phyloP scores from a whole-genome alignment of 768 basidiomycete species.

The Ephemerocybe angulata region DNA sequence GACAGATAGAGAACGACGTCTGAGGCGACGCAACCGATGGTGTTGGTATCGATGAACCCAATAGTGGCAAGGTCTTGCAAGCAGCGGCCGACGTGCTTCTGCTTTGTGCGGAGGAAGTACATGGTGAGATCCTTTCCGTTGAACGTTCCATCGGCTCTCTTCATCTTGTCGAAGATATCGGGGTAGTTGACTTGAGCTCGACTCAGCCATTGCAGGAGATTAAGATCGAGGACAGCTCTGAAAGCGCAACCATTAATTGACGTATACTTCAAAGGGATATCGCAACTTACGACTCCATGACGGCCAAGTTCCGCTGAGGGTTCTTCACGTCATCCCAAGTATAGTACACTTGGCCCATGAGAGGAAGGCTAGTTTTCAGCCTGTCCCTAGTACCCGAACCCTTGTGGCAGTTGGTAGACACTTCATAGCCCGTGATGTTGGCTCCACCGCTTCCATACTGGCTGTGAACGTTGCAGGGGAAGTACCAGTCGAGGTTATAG shows the following conservation, averaged over 20 bases:
- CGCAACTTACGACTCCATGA: constrained; percentile 80
- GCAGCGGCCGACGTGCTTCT: constrained; percentile 70
- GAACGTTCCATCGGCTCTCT: constrained; percentile 63
- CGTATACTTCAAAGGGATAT: neutral
- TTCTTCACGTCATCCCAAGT: constrained; percentile 84
- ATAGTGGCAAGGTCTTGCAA: constrained; percentile 82
- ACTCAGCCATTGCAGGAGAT: constrained; percentile 82
- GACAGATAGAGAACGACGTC: constrained; percentile 92
- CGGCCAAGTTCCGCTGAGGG: constrained; percentile 75
- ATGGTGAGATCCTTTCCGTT: constrained; percentile 87
- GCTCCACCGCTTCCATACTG: constrained; percentile 59
- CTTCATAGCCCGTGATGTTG: constrained; percentile 70
- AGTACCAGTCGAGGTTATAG: constrained; percentile 82
- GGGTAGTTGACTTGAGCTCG: constrained; percentile 80
- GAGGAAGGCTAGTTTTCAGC: constrained; percentile 45
- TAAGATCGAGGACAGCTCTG: constrained; percentile 86
- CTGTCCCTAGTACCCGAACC: constrained; percentile 46
- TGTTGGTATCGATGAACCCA: constrained; percentile 92
- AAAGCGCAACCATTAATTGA: neutral
- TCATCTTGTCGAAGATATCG: constrained; percentile 74
- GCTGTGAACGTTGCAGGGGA: constrained; percentile 90
- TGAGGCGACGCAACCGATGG: constrained; percentile 95
- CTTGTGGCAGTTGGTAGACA: constrained; percentile 69
- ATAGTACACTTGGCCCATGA: constrained; percentile 88
- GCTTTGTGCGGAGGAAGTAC: constrained; percentile 68